A percentile compares a stretch with the other conserved stretches of the same genome.
Conservation (phyloP, 2,329 filamentous ascomycete species). For the Coniochaeta ligniaria region DNA sequence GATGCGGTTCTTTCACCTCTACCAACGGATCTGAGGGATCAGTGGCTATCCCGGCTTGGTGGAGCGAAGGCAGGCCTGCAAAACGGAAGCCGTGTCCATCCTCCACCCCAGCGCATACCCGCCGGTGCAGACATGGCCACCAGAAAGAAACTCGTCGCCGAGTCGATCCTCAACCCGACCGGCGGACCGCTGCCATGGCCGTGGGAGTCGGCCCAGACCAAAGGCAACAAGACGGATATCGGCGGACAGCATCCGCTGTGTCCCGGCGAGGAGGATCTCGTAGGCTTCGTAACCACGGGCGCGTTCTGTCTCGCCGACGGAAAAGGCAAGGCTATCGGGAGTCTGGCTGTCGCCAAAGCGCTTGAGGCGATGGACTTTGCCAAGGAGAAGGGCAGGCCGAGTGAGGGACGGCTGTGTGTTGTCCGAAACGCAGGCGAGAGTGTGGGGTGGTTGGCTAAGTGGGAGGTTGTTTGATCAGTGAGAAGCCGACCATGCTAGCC, state of each 20-base stretch:
- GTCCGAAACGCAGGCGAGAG: constrained; percentile 74
- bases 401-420: constrained; percentile 58
- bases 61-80: constrained; percentile 14
- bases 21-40: constrained; percentile 46
- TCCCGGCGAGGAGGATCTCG: constrained; percentile 67
- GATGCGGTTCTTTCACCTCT: constrained; percentile 16
- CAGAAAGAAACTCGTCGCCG: constrained; percentile 24
- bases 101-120: constrained; percentile 19
- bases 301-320: constrained; percentile 76
- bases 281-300: constrained; percentile 87
- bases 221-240: constrained; percentile 28
- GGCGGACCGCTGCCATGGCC: constrained; percentile 28
- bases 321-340: constrained; percentile 67
- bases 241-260: constrained; percentile 52
- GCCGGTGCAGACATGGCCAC: constrained; percentile 13
- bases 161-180: constrained; percentile 31
- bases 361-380: constrained; percentile 28
- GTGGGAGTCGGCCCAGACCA: constrained; percentile 18
- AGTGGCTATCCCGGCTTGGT: constrained; percentile 54
- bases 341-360: constrained; percentile 54
- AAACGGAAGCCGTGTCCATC: constrained; percentile 7
- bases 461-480: constrained; percentile 51
- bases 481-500: too few relatives aligned
- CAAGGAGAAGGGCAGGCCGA: constrained; percentile 18
- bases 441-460: constrained; percentile 70